Base-by-base conservation (phyloP, 108 stramenopile genomes). In the Mediolabrus comicus region DNA sequence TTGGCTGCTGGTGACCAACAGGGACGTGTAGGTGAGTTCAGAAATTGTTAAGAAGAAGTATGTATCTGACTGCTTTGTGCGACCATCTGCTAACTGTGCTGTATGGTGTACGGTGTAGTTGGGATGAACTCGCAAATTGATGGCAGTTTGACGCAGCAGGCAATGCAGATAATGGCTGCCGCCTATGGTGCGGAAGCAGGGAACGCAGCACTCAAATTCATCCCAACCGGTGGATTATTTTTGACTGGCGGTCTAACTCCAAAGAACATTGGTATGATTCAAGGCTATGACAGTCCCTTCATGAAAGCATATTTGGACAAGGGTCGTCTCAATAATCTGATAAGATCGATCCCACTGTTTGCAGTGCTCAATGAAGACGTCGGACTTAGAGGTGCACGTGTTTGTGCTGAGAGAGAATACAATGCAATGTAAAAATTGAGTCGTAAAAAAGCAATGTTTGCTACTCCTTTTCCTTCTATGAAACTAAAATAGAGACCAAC, bases 241-340 rank as follows among this genome's bases (percentile, higher is more conserved):
- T 80, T 99, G 17, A 87, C 96, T 2, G 98, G 98, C 5, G 98
- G 97, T 6, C 76, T 99, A 58, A 97, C 98, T 10, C 94, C 93
- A n/a, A 99, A 99, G 80, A 96, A 96, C 64, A 83, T 98, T 24
- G 53, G 77, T 33, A 79, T 77, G 61, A 93, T 97, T 39, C 32
- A 91, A 64, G 95, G 95, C 27, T 53, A 78, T 24, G 86, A 97
- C 52, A 85, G 86, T 19, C 77, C 76, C 13, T 99, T 99, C 58
- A 87, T 99, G 89, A 69, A 85, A 60, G 94, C 96, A 8, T 98
- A 93, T 62, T 54, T 61, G 12, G 95, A 99, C 71, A 96, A 97
- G 74, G 98, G 97, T 51, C 95, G 98, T 32, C 83, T 98, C 22
- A 81, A 60, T 19, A 56, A 57, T 17, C 7, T 98, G 33, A 75